phyloP scores from a whole-genome alignment of 2,329 filamentous ascomycete species.

The Cordyceps cicadae region DNA sequence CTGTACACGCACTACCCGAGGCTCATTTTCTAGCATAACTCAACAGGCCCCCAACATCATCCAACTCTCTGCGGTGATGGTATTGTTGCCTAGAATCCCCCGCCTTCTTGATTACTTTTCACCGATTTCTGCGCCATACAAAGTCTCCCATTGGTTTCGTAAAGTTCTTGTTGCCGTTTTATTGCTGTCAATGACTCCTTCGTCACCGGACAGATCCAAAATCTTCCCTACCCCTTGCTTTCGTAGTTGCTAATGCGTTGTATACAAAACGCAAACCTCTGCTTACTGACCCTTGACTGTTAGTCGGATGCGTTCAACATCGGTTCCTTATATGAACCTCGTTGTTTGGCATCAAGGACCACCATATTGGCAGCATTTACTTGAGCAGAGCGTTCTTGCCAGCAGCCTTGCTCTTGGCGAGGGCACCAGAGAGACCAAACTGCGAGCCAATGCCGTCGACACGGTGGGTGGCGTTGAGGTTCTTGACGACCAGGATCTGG shows the following conservation, averaged over 20 bases:
- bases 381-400: slow-evolving; percentile 20
- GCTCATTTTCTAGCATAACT: not conserved
- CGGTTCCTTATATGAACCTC: not conserved
- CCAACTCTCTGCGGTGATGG: not conserved
- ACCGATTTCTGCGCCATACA: slow-evolving; percentile 4
- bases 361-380: not conserved
- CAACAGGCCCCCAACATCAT: slow-evolving; percentile 5
- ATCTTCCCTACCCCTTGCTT: not conserved
- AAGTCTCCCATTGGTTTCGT: not conserved
- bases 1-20: not conserved
- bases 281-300: not conserved
- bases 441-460: slow-evolving; percentile 65
- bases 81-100: slow-evolving; percentile 2
- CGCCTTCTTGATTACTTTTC: slow-evolving; percentile 3
- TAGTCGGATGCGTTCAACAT: not conserved
- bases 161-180: not conserved
- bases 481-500: slow-evolving; percentile 82
- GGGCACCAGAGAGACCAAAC: slow-evolving; percentile 58
- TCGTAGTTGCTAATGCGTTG: slow-evolving; percentile 5
- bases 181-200: not conserved
- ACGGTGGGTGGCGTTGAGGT: slow-evolving; percentile 79
- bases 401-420: slow-evolving; percentile 28
- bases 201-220: not conserved
- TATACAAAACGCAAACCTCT: slow-evolving; percentile 9
- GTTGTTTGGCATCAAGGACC: not conserved